These are phyloP conservation scores for Aspergillus intermedius DNA, from an alignment of 2,329 filamentous ascomycete genomes.

Conservation along the genomic window DNA sequence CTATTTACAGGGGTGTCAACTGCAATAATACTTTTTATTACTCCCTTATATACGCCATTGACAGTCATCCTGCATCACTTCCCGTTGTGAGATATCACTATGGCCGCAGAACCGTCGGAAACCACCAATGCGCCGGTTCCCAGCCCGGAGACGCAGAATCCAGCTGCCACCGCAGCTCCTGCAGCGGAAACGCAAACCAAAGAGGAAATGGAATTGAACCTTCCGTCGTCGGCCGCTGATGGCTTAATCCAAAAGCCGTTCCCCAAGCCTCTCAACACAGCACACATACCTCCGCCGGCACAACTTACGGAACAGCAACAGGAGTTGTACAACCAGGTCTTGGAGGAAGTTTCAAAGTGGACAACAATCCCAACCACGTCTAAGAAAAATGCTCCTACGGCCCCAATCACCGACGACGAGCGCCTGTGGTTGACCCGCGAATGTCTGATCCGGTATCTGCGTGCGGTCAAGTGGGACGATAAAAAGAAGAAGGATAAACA, in stretches of 20 bases:
- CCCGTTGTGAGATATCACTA: background rate
- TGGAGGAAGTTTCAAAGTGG: conserved; percentile 66
- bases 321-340: conserved; percentile 71
- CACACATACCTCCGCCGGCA: conserved; percentile 51
- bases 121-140: conserved; percentile 1
- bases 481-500: no score
- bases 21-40: background rate
- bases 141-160: conserved; percentile 2
- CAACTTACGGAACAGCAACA: conserved; percentile 69
- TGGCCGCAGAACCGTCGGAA: background rate
- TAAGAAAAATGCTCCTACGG: conserved; percentile 50
- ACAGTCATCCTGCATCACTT: no score
- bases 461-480: conserved; percentile 79
- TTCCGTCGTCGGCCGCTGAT: conserved; percentile 33
- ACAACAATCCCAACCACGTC: conserved; percentile 60
- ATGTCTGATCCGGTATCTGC: conserved; percentile 85
- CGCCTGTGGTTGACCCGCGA: conserved; percentile 87
- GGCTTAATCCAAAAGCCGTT: conserved; percentile 52
- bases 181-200: conserved; percentile 6
- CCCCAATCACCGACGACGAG: conserved; percentile 70
- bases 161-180: background rate
- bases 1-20: background rate
- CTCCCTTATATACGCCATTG: background rate
- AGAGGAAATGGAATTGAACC: conserved; percentile 16
- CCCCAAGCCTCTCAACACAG: conserved; percentile 49